Conservation (phyloP, 2,329 filamentous ascomycete genomes). For the Aspergillus sp. region DNA sequence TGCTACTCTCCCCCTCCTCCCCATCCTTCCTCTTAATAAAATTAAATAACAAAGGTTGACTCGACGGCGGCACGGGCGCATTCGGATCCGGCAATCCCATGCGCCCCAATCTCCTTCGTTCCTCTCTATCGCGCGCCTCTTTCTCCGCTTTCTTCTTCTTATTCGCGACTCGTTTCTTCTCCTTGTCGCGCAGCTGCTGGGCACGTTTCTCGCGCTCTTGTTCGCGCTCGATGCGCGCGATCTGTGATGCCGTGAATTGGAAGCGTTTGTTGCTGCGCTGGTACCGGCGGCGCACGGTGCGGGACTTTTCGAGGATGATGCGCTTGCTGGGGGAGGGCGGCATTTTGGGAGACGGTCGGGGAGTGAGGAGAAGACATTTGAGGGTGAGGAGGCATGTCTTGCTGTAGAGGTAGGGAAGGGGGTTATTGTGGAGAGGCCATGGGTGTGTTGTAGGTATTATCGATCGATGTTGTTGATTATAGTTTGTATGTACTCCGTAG, state of each 20-base stretch:
- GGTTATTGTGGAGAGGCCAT: neutral
- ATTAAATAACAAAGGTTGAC: constrained; percentile 37
- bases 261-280: constrained; percentile 42
- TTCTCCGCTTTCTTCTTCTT: constrained; percentile 41
- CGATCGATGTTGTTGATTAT: neutral
- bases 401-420: neutral
- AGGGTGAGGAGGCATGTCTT: neutral
- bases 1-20: neutral
- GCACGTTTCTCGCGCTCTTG: constrained; percentile 45
- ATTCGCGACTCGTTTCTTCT: constrained; percentile 36
- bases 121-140: constrained; percentile 37
- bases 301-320: constrained; percentile 42
- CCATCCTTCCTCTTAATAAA: constrained; percentile 28
- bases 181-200: constrained; percentile 40
- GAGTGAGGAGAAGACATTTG: constrained; percentile 4
- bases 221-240: constrained; percentile 44
- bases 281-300: constrained; percentile 40
- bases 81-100: constrained; percentile 36
- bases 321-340: constrained; percentile 30
- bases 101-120: constrained; percentile 26
- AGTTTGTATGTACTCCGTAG: neutral
- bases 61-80: constrained; percentile 33
- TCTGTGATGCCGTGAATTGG: constrained; percentile 37
- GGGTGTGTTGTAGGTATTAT: too few species aligned
- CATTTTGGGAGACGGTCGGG: constrained; percentile 25